These are phyloP conservation scores for Elaphomyces granulatus DNA, from an alignment of 495 filamentous ascomycete genomes.

Conservation along the genomic window DNA sequence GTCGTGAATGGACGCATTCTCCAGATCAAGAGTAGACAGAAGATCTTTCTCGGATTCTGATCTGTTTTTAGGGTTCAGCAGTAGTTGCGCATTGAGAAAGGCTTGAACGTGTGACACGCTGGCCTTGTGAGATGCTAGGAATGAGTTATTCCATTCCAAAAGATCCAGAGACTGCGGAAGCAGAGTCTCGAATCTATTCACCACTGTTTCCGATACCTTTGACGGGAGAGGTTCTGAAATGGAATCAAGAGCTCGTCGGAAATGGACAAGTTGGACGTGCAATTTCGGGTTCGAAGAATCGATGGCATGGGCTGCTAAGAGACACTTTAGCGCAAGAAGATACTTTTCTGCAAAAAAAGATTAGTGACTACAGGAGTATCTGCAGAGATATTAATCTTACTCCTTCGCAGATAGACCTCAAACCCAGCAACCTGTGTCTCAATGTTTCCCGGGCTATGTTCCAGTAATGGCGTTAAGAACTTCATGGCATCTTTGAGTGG, in stretches of 20 bases:
- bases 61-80: slow-evolving; percentile 43
- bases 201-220: slow-evolving; percentile 50
- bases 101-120: slow-evolving; percentile 50
- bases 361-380: background rate
- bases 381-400: slow-evolving; percentile 29
- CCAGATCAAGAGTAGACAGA: slow-evolving; percentile 38
- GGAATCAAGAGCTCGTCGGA: slow-evolving; percentile 48
- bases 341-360: slow-evolving; percentile 48
- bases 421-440: slow-evolving; percentile 75
- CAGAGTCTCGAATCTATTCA: slow-evolving; percentile 45
- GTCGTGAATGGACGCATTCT: slow-evolving; percentile 41
- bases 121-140: slow-evolving; percentile 43
- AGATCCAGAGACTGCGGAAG: slow-evolving; percentile 43
- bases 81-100: slow-evolving; percentile 42
- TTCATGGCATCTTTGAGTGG: slow-evolving; percentile 79
- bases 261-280: slow-evolving; percentile 58
- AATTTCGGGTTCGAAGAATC: slow-evolving; percentile 59
- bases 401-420: slow-evolving; percentile 69
- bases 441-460: slow-evolving; percentile 68
- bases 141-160: slow-evolving; percentile 53
- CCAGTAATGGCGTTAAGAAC: slow-evolving; percentile 65
- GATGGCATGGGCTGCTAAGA: slow-evolving; percentile 55
- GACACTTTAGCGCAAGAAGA: slow-evolving; percentile 70
- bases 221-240: slow-evolving; percentile 40
- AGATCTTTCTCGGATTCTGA: slow-evolving; percentile 46